Conservation (phyloP, 2,329 filamentous ascomycete genomes). For the Scedosporium dehoogii region DNA sequence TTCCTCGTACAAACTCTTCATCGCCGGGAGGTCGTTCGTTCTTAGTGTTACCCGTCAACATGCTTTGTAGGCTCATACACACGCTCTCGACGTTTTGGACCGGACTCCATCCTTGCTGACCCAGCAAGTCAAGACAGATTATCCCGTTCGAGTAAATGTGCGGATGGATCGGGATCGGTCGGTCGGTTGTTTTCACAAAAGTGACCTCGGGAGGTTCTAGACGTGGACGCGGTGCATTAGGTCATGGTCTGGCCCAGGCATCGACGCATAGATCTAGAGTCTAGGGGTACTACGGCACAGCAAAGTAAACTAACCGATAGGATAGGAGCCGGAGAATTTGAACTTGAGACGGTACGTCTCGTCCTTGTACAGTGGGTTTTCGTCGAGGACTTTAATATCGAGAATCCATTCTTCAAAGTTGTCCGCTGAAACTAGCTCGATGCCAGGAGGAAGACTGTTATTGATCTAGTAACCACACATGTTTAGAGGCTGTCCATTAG, state of each 20-base stretch:
- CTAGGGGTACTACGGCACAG: not conserved
- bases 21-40: conserved; percentile 86
- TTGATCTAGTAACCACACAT: conserved; percentile 33
- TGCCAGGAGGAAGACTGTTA: conserved; percentile 52
- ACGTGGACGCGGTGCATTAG: not conserved
- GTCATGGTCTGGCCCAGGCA: not conserved
- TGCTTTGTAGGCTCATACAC: conserved; percentile 95
- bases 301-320: conserved; percentile 57
- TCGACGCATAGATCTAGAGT: not conserved
- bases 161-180: conserved; percentile 82
- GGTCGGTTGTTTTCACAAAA: conserved; percentile 58
- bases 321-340: conserved; percentile 73
- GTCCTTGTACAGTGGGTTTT: conserved; percentile 76
- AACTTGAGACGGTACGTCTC: conserved; percentile 82
- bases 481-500: no score
- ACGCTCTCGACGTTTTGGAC: conserved; percentile 96
- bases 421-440: conserved; percentile 70
- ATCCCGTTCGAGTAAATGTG: conserved; percentile 99
- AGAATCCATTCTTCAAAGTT: conserved; percentile 84
- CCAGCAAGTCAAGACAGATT: conserved; percentile 91
- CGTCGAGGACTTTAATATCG: conserved; percentile 83
- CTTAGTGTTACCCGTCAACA: conserved; percentile 91
- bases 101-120: conserved; percentile 82
- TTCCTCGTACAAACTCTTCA: conserved; percentile 75
- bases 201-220: conserved; percentile 90